Conservation (phyloP, 495 filamentous ascomycete genomes). For the Cryomyces antarcticus region DNA sequence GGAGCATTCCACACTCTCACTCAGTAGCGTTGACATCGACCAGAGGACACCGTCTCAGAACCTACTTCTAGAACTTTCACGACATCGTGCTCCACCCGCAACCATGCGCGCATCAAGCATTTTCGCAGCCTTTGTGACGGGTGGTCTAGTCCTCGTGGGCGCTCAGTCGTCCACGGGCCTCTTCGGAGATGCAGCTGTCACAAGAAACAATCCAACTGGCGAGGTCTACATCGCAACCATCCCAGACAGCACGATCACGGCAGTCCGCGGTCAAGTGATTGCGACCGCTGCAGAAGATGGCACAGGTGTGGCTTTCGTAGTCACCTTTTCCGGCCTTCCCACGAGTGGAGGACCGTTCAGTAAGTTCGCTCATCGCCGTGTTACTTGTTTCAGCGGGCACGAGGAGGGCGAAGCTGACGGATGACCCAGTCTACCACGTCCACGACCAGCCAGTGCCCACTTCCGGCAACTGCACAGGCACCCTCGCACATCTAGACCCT, state of each 20-base stretch:
- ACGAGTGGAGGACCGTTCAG: constrained; percentile 44
- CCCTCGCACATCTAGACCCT: constrained; percentile 48
- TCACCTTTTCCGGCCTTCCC: constrained; percentile 48
- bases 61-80: not conserved
- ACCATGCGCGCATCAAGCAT: constrained; percentile 22
- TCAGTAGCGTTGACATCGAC: too few species aligned
- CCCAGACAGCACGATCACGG: constrained; percentile 30
- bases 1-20: too few species aligned
- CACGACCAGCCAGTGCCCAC: constrained; percentile 52
- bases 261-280: constrained; percentile 38
- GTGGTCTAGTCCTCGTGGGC: constrained; percentile 16
- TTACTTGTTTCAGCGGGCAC: not conserved
- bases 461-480: constrained; percentile 59
- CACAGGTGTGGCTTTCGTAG: constrained; percentile 38
- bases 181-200: constrained; percentile 30
- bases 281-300: constrained; percentile 34
- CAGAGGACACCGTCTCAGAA: too few species aligned
- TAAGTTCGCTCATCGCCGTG: constrained; percentile 23
- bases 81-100: not conserved
- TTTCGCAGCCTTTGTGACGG: constrained; percentile 20
- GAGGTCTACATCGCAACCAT: constrained; percentile 38
- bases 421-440: constrained; percentile 53
- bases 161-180: constrained; percentile 22
- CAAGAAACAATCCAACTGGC: constrained; percentile 41
- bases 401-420: not conserved